Base-by-base conservation (phyloP, 1,139 yeast species). In the Zygosaccharomyces sapae region DNA sequence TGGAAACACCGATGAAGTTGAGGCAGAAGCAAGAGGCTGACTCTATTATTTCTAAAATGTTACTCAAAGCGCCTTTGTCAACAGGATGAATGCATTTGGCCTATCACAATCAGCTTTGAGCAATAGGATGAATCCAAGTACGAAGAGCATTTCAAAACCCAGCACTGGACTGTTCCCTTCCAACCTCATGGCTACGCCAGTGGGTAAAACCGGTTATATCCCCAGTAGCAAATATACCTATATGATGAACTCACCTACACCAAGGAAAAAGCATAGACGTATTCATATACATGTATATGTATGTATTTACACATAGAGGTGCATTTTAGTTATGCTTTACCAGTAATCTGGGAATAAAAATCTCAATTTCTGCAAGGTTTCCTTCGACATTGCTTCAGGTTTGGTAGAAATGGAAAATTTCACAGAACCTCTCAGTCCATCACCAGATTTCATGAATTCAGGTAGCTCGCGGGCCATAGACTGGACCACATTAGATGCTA, bases 301-400 rank as follows among this genome's bases (percentile, higher is more conserved):
- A 31, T 38, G 25, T 22, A 22, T 22, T 22, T 22, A 22, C 25
- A 2, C 25, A 22, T 22, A 22, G 8, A 4, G 25, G 7, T 5
- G 25, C 25, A 22, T 22, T 5, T 22, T 22, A 22, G 2, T 22
- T 6, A 22, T 22, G 5, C 5, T 22, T 7, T 4, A 81, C 94
- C 95, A 90, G 73, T 90, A 86, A 33, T 90, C 95, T n/a, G 97
- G 97, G 74, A 86, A 88, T 59, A 92, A 73, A 68, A 69, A 92
- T 68, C 85, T 88, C 79, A 92, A 80, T 70, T 86, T 86, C 61
- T 81, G 81, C 60, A 85, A 74, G 52, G 88, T 72, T 53, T 83
- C 87, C 58, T 79, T 77, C 62, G 85, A 81, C 57, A 86, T 83
- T 16, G 88, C 94, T 41, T 73, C 74, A n/a, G 87, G 81, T 54